Conservation (phyloP, 1,284 basidiomycete genomes). For the Rhodofomes roseus region DNA sequence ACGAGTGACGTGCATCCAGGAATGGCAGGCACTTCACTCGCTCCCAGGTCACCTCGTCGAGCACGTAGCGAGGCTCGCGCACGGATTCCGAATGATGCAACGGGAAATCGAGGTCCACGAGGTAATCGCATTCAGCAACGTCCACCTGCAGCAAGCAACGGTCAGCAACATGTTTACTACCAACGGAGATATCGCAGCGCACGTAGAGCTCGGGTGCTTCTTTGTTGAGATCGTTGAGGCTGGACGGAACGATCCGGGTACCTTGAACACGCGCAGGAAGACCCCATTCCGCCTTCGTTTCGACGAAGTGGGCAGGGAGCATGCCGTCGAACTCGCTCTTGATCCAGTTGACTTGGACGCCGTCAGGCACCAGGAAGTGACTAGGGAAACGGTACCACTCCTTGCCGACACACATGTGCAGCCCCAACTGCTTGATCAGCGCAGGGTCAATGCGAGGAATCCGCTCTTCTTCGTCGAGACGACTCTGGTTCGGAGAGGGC, state of each 20-base stretch:
- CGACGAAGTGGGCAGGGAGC: conserved; percentile 79
- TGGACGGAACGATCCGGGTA: conserved; percentile 59
- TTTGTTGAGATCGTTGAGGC: conserved; percentile 87
- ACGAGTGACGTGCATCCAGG: conserved; percentile 76
- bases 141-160: conserved; percentile 51
- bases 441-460: conserved; percentile 63
- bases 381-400: conserved; percentile 97
- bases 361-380: conserved; percentile 85
- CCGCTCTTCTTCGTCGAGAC: conserved; percentile 43
- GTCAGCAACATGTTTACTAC: neutral
- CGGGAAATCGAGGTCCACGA: conserved; percentile 86
- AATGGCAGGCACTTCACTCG: conserved; percentile 74
- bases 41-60: conserved; percentile 68
- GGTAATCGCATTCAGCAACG: conserved; percentile 74
- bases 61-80: conserved; percentile 77
- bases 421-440: conserved; percentile 65
- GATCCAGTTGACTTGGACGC: conserved; percentile 81
- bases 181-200: conserved; percentile 30
- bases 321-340: conserved; percentile 89
- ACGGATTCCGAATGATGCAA: conserved; percentile 48
- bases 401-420: conserved; percentile 87
- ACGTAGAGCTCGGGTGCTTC: conserved; percentile 84
- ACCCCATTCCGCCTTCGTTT: conserved; percentile 29
- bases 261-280: conserved; percentile 60
- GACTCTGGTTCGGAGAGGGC: conserved; percentile 28